Evolutionary conservation across 805 yeast species (phyloP), one percentile per base, ranked within the genome.

Genomic region (Blastobotrys mokoenaii): DNA sequence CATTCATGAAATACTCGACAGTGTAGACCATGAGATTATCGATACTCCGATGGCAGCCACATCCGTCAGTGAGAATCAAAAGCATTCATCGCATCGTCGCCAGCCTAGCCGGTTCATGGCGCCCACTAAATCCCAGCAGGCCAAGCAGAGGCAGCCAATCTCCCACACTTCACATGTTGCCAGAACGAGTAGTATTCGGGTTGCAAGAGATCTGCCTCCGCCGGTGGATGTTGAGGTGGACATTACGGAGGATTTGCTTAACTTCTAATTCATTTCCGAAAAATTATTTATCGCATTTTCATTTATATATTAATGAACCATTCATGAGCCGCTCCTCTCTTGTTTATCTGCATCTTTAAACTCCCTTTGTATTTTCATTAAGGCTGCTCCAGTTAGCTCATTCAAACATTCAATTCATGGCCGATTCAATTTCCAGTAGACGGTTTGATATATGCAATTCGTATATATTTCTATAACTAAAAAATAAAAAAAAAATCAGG

Each of bases 51-150:
- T 31, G 12, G 10, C 34, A 31, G n/a, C n/a, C n/a, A n/a, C n/a
- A n/a, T n/a, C n/a, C n/a, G n/a, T n/a, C 34, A 31, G 34, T 31
- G 6, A 12, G n/a, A 31, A 4, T 12, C n/a, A 12, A 11, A 14
- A 12, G 10, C 34, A n/a, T n/a, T n/a, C 34, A 31, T 6, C 10
- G 34, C 34, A 31, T 31, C 34, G 15, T 11, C 34, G 15, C 10
- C 36, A 31, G 17, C 3, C 11, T 8, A 8, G 37, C 22, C 42
- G 12, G 12, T 22, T 46, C 35, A 51, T 51, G 54, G 45, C 47
- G n/a, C 46, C 51, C 3, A 51, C 54, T 3, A 51, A 49, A 36
- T 49, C 54, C 3, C 47, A 47, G n/a, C 44, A 44, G 34, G 52
- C 52, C 27, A 50, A 50, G 20, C 49, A 40, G 16, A 37, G 43